Conservation (phyloP, 164 flowering plant genomes). For the Paratinospora sagittata region DNA sequence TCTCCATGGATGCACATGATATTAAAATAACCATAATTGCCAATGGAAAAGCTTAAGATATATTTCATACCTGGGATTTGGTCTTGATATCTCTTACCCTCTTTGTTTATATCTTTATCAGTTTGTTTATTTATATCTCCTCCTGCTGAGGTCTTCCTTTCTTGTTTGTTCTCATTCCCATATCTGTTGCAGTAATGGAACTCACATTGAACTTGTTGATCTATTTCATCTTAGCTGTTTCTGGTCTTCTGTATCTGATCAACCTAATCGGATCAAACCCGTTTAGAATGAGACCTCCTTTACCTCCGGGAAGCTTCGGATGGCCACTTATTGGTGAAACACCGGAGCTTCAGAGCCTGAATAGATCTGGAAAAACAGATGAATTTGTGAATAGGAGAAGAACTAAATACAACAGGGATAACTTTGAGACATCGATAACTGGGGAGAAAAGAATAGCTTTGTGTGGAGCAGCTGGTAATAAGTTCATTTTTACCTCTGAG, state of each 20-base stretch:
- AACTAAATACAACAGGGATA: constrained; percentile 10
- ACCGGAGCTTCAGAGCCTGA: constrained; percentile 5
- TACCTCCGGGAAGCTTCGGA: constrained; percentile 16
- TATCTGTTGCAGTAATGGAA: constrained; percentile 6
- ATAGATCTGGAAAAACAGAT: constrained; percentile 4
- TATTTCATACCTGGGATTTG: too few species aligned
- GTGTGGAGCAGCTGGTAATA: constrained; percentile 15
- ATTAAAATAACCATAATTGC: too few species aligned
- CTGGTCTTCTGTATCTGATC: constrained; percentile 9
- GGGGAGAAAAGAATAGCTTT: constrained; percentile 10
- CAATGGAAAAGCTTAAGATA: too few species aligned
- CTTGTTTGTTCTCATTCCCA: not conserved
- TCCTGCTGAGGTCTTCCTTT: not conserved
- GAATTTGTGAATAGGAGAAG: constrained; percentile 8
- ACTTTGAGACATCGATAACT: constrained; percentile 10
- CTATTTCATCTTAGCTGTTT: constrained; percentile 7
- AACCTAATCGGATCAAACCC: not conserved
- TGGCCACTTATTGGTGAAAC: constrained; percentile 17
- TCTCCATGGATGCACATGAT: too few species aligned
- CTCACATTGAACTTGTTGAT: constrained; percentile 3
- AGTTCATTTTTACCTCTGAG: constrained; percentile 20
- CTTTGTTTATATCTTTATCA: too few species aligned
- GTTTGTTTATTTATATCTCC: too few species aligned
- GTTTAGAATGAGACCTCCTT: not conserved
- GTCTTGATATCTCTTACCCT: too few species aligned